These are phyloP conservation scores for Chaetomidium leptoderma DNA, from an alignment of 495 filamentous ascomycete species.

Conservation along the genomic window DNA sequence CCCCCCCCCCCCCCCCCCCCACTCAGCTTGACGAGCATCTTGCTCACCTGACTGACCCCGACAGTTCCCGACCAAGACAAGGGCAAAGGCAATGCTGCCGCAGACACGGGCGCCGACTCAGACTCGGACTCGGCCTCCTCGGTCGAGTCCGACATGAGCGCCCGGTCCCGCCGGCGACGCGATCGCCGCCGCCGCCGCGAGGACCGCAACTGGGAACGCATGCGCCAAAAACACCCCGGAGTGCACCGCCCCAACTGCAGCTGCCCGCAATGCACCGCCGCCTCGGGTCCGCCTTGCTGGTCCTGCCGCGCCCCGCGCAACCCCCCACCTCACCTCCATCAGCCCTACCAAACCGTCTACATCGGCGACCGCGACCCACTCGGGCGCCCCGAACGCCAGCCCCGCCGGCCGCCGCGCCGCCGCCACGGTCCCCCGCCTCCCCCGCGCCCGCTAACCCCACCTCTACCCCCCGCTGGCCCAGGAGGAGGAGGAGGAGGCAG, in stretches of 20 bases:
- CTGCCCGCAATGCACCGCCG: slow-evolving; percentile 37
- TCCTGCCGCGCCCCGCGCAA: slow-evolving; percentile 40
- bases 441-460: slow-evolving; percentile 6
- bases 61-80: slow-evolving; percentile 38
- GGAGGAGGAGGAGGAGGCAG: not conserved
- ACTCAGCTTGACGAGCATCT: not conserved
- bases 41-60: not conserved
- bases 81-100: slow-evolving; percentile 29
- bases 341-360: slow-evolving; percentile 18
- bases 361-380: slow-evolving; percentile 15
- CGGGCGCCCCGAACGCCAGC: slow-evolving; percentile 17
- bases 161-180: slow-evolving; percentile 32
- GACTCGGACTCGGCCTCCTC: slow-evolving; percentile 30
- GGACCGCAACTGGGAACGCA: slow-evolving; percentile 36
- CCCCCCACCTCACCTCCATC: slow-evolving; percentile 28
- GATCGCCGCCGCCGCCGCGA: slow-evolving; percentile 36
- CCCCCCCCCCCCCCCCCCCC: not conserved
- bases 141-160: slow-evolving; percentile 32
- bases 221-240: slow-evolving; percentile 40
- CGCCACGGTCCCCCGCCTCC: slow-evolving; percentile 8
- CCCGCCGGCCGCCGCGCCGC: slow-evolving; percentile 17
- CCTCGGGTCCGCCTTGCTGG: slow-evolving; percentile 41
- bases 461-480: not conserved
- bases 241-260: slow-evolving; percentile 41
- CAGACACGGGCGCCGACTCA: slow-evolving; percentile 27